Percentiles rank a stretch among this genome's conserved stretches.
These are phyloP conservation scores for Solanum clarkiae DNA, from an alignment of 257 asterid species.

Conservation along the genomic window DNA sequence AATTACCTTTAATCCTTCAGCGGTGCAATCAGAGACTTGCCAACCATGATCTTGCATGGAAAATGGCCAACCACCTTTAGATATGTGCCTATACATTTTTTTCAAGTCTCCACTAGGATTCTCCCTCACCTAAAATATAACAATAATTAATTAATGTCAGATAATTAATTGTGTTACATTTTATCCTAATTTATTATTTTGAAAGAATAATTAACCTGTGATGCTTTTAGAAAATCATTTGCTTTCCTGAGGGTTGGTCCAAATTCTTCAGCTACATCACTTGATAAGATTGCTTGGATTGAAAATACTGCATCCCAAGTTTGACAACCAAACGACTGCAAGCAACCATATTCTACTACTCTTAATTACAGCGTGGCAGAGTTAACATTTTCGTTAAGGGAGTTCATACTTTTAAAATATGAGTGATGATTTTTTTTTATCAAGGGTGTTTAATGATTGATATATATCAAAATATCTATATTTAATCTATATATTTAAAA, in stretches of 20 bases:
- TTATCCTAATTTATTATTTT: background rate
- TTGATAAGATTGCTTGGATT: conserved; percentile 34
- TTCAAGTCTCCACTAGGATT: conserved; percentile 27
- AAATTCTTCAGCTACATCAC: conserved; percentile 25
- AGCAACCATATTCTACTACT: background rate
- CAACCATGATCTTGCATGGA: conserved; percentile 50
- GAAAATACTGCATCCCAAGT: conserved; percentile 47
- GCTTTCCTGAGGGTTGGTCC: conserved; percentile 30
- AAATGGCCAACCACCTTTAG: conserved; percentile 51
- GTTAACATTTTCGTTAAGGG: too few species aligned
- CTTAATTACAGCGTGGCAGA: background rate
- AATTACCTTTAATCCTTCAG: conserved; percentile 42
- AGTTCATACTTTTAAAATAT: too few species aligned
- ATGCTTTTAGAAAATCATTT: conserved; percentile 36
- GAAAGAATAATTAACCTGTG: conserved; percentile 26
- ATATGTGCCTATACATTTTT: conserved; percentile 35
- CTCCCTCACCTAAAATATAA: conserved; percentile 18
- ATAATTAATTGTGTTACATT: background rate
- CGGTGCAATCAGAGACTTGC: conserved; percentile 52
- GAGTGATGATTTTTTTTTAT: too few species aligned
- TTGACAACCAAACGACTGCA: conserved; percentile 43
- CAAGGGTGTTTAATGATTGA: too few species aligned
- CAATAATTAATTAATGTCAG: background rate
- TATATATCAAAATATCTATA: too few species aligned
- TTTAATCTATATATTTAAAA: too few species aligned